Base-by-base conservation (phyloP, 768 basidiomycete species). In the Leccinum broughii region DNA sequence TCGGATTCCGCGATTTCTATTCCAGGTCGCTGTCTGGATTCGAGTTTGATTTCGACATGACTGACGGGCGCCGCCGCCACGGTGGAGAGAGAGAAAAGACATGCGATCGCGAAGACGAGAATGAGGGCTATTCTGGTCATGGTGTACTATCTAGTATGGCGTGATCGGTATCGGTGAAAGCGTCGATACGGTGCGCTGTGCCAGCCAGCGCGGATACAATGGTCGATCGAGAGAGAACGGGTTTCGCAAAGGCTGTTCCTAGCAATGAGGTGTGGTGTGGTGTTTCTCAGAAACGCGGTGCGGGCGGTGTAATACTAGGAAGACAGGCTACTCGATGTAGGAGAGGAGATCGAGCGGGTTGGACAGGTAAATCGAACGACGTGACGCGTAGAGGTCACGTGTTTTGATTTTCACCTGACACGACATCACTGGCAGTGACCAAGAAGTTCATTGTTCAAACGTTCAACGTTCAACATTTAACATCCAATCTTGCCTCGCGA, bases 91-190 rank as follows among this genome's bases (percentile, higher is more conserved):
- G 60, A 8, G 11, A 61, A 52, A 39, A 69, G 13, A 30, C 37
- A 66, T 24, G 63, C 49, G 32, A 69, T 52, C 20, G 20, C 20
- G n/a, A 70, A 24, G 20, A 48, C 6, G 24, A 66, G 10, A 3
- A 51, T 15, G 2, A 32, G 37, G 17, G 17, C n/a, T 44, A 20
- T 2, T 2, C 54, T 64, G 35, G 35, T 48, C 66, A 62, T 66
- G 53, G 22, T 37, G 11, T 7, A 11, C 10, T 41, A 39, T 4
- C 8, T n/a, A 41, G 39, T 9, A n/a, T 41, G n/a, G 41, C 41
- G 9, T 41, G n/a, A 41, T 41, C 9, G n/a, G n/a, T 1, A 41
- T 46, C 5, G 2, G 44, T 20, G 3, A 1, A 2, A 11, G 9
- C 1, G 44, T 41, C 41, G 44, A 46, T 46, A 46, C 4, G 13